Percentiles rank a stretch among this genome's conserved stretches.
phyloP scores from a whole-genome alignment of 495 filamentous ascomycete genomes.

The Aspergillus ostianus region DNA sequence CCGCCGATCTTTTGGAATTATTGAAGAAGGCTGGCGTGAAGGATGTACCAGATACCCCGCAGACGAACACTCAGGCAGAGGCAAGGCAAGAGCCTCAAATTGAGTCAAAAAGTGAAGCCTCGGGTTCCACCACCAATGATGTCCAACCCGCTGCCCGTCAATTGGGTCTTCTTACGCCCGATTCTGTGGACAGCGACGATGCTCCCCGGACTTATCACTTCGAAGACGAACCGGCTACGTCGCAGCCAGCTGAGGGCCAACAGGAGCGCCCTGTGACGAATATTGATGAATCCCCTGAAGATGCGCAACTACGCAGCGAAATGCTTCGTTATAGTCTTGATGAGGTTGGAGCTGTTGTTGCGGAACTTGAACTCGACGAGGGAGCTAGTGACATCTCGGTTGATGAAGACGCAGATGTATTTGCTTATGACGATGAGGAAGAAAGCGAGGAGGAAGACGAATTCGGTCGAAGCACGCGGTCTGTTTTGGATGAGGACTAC shows the following conservation, averaged over 20 bases:
- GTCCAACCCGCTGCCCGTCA: background rate
- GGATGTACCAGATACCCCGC: slow-evolving; percentile 36
- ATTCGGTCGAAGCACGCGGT: slow-evolving; percentile 64
- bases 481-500: slow-evolving; percentile 68
- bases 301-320: slow-evolving; percentile 75
- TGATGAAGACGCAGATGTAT: slow-evolving; percentile 52
- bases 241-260: slow-evolving; percentile 25
- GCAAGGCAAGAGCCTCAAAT: background rate
- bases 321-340: slow-evolving; percentile 89
- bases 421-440: slow-evolving; percentile 53
- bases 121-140: background rate
- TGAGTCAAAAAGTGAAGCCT: background rate
- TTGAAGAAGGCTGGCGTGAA: slow-evolving; percentile 69
- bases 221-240: slow-evolving; percentile 22
- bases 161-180: background rate
- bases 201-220: background rate
- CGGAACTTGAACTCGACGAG: slow-evolving; percentile 86
- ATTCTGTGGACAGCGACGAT: slow-evolving; percentile 3
- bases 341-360: slow-evolving; percentile 86
- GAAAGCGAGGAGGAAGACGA: slow-evolving; percentile 60
- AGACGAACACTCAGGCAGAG: slow-evolving; percentile 11
- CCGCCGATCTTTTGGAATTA: slow-evolving; percentile 61
- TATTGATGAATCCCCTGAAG: slow-evolving; percentile 71
- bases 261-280: slow-evolving; percentile 32
- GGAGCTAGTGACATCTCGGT: slow-evolving; percentile 56